Percentiles rank a stretch among this genome's conserved stretches.
Conservation (phyloP, 352 stramenopile genomes). For the Phytophthora nicotianae region DNA sequence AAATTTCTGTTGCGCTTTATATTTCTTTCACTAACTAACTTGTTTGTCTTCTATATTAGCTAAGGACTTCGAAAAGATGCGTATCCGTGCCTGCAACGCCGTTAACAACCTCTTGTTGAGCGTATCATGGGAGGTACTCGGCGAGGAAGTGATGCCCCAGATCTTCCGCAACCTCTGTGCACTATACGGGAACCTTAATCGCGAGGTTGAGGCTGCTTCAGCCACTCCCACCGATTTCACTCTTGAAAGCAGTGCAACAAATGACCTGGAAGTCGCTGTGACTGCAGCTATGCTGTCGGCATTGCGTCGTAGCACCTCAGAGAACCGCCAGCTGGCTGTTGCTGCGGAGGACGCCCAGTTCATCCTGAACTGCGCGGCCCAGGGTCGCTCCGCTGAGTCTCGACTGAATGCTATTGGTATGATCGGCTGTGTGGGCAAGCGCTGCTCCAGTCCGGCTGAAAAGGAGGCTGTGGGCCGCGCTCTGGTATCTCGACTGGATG, state of each 20-base stretch:
- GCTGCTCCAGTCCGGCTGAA: conserved; percentile 59
- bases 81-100: conserved; percentile 79
- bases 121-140: conserved; percentile 58
- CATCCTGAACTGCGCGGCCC: conserved; percentile 67
- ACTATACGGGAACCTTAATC: conserved; percentile 71
- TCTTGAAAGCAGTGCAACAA: conserved; percentile 43
- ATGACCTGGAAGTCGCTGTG: conserved; percentile 71
- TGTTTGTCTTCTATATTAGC: conserved; percentile 31
- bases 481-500: conserved; percentile 59
- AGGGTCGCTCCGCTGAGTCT: conserved; percentile 68
- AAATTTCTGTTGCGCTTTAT: neutral
- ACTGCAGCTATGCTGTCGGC: conserved; percentile 78
- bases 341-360: conserved; percentile 65
- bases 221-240: conserved; percentile 37
- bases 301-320: conserved; percentile 58
- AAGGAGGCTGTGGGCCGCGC: conserved; percentile 79
- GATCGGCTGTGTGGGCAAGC: conserved; percentile 79
- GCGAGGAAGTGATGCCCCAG: conserved; percentile 63
- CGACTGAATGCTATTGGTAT: conserved; percentile 80
- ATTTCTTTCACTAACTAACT: conserved; percentile 7
- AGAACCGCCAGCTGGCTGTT: conserved; percentile 62
- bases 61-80: conserved; percentile 81
- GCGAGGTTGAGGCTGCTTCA: conserved; percentile 32
- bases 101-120: conserved; percentile 83
- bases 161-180: conserved; percentile 82